Evolutionary conservation across 331 rosid species (phyloP), one percentile per base, ranked within the genome.

Genomic region (Malus hybrid): DNA sequence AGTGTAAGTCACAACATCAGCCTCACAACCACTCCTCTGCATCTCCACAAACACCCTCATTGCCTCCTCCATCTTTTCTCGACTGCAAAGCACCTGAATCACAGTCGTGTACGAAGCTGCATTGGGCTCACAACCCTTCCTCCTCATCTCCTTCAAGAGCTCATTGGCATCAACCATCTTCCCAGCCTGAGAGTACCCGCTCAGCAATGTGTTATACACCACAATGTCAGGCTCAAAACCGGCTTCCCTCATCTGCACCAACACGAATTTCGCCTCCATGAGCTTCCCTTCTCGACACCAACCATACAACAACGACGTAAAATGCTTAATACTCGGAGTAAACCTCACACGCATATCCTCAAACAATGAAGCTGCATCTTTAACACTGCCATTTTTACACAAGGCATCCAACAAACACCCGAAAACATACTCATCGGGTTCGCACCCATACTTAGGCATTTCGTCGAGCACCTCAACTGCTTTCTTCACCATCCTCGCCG

Each of bases 281-380:
- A 89, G 88, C 81, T 85, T 86, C 79, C 96, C 94, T 83, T 86
- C 96, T 71, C 78, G 82, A 75, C 98, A 93, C 98, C 98, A 93
- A 81, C 94, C 98, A 56, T 93, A 88, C 89, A 90, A 81, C 91
- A 93, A 78, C 0, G 96, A 90, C 42, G 97, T 88, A 80, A 93
- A 90, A 85, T 93, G 94, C 73, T 74, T 86, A 50, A 86, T 56
- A 68, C 75, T 84, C 2, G 94, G 91, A 7, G 63, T 72, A 79
- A 90, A 90, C 44, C 84, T 76, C 68, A 77, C 71, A 56, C 91
- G 75, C 91, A 88, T 87, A 74, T 93, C 98, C 79, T 90, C 95
- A 75, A 90, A 93, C 66, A 93, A 70, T 4, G 83, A 80, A 68
- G 96, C 96, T 4, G 95, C 94, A 75, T 93, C 93, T 61, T 87